Base-by-base conservation (phyloP, 2,329 filamentous ascomycete genomes). In the Penicillium sp. region DNA sequence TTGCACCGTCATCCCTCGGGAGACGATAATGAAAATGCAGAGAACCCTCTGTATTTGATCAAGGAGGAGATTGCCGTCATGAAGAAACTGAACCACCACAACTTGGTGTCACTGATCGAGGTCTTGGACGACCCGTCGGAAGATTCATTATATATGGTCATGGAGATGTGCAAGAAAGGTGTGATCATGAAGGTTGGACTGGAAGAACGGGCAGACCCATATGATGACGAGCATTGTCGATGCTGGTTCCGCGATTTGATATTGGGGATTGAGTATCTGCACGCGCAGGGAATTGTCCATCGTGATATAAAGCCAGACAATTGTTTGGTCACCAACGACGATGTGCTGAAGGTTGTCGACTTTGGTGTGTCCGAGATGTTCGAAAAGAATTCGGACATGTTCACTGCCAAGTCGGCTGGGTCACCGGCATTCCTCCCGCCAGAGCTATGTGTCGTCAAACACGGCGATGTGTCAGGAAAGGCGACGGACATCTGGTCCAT, bases 281-380 rank as follows among this genome's bases (percentile, higher is more conserved):
- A 99, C 75, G 88, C 90, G 0, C 94, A 97, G 74, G 92, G 93
- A 7, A 90, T 97, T 62, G 90, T 97, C 14, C 94, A 99, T 72
- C 86, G 94, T 49, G 94, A 99, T 68, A 97, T 99, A 77, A 99
- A 99, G 75, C 94, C 94, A 0, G 94, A 97, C 72, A 99, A 99
- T 65, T 88, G 96, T 49, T 83, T 99, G 7, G 79, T 99, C 38
- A 96, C 92, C 0, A 84, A 88, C 34, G 92, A 97, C 52, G 89
- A 97, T 66, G 86, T 96, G n/a, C 83, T 99, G 49, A 99, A 97
- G 72, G 89, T 99, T 61, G 92, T 96, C 49, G 94, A 97, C 73
- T 99, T 99, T 79, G 94, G 94, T n/a, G 94, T 97, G 7, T 97
- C 93, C 1, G 93, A 99, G 70, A 97, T 99, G 87, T 99, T 99